A percentile compares a stretch with the other conserved stretches of the same genome.
Conservation (phyloP, 2,329 filamentous ascomycete genomes). For the Ophiosphaerella narmari region DNA sequence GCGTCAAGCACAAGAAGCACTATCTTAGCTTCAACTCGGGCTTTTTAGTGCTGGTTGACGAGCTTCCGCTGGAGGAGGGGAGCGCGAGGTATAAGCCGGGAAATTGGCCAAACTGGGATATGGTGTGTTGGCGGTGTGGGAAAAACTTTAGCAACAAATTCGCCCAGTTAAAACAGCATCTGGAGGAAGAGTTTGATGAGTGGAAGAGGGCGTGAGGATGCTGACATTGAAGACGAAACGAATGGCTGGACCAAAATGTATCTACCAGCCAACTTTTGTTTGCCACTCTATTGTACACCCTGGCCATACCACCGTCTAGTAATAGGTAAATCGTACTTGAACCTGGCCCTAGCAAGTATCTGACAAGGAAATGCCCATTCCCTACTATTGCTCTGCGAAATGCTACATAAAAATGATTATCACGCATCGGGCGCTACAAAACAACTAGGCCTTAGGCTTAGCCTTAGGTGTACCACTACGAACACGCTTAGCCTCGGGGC, state of each 20-base stretch:
- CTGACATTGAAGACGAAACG: too few species aligned
- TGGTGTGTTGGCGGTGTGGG: conserved; percentile 86
- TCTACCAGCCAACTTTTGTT: conserved; percentile 1
- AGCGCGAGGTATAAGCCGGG: conserved; percentile 66
- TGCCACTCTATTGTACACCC: conserved; percentile 5
- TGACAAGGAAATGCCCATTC: neutral
- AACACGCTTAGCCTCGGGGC: conserved; percentile 71
- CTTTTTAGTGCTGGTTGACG: conserved; percentile 78
- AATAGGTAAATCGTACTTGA: neutral
- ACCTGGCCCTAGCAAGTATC: neutral
- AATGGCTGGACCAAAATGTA: too few species aligned
- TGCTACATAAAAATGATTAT: neutral
- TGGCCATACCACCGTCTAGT: neutral
- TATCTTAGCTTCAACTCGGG: conserved; percentile 89
- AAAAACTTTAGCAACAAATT: conserved; percentile 76
- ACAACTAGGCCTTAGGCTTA: conserved; percentile 40
- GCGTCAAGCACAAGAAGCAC: conserved; percentile 80
- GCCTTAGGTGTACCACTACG: conserved; percentile 53
- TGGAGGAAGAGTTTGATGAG: conserved; percentile 72
- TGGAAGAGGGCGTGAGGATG: conserved; percentile 62
- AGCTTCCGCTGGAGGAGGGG: conserved; percentile 73
- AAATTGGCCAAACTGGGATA: conserved; percentile 66
- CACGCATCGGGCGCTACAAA: neutral
- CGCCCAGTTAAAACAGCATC: conserved; percentile 72
- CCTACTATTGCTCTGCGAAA: neutral